Evolutionary conservation across 2,329 filamentous ascomycete species (phyloP).

Genomic region (Rutstroemia sydowiana): DNA sequence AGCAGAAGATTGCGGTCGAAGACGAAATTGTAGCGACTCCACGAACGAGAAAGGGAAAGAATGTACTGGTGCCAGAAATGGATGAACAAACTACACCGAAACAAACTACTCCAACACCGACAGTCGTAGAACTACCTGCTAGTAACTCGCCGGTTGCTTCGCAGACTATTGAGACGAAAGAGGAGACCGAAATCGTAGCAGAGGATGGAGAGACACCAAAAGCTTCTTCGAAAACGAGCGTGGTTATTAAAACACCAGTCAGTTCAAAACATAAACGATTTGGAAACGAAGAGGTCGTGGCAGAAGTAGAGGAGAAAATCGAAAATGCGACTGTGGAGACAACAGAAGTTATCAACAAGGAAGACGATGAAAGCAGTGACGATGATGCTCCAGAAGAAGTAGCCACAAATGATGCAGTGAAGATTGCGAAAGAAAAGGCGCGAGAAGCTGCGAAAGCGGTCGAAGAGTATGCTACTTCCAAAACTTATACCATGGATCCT

Average conservation of each 20-base stretch:
- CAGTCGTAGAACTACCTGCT: constrained; percentile 23
- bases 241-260: neutral
- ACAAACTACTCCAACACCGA: constrained; percentile 7
- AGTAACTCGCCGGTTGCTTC: neutral
- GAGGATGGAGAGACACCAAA: neutral
- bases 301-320: constrained; percentile 1
- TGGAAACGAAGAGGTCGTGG: constrained; percentile 18
- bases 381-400: constrained; percentile 29
- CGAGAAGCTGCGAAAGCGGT: constrained; percentile 24
- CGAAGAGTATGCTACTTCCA: constrained; percentile 20
- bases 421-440: constrained; percentile 16
- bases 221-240: neutral
- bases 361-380: constrained; percentile 22
- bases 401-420: constrained; percentile 20
- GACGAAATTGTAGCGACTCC: neutral
- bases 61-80: constrained; percentile 19
- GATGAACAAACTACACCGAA: constrained; percentile 11
- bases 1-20: constrained; percentile 1
- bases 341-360: neutral
- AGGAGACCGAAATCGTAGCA: neutral
- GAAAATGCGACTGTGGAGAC: neutral
- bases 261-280: constrained; percentile 21
- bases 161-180: neutral
- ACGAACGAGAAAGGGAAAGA: constrained; percentile 12
- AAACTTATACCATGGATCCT: neutral